Evolutionary conservation across 257 asterid species (phyloP).

Genomic region (Solanum commersonii): DNA sequence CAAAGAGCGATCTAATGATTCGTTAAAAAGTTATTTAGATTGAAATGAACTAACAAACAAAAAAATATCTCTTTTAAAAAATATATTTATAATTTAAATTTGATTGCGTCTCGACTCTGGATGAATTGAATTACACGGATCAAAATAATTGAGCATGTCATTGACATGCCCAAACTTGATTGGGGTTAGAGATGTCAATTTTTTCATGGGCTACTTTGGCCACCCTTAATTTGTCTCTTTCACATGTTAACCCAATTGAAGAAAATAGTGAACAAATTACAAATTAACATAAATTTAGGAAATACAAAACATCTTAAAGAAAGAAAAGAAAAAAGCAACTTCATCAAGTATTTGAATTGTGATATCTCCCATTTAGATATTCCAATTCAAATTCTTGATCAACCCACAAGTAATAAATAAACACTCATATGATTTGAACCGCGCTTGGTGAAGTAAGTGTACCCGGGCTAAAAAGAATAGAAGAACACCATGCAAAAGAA

Average conservation of each 20-base stretch:
- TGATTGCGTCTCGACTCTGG: too few relatives aligned
- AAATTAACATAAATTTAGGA: not conserved
- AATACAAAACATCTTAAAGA: not conserved
- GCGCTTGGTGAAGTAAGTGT: conserved; percentile 19
- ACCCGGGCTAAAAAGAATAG: conserved; percentile 49
- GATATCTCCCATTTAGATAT: not conserved
- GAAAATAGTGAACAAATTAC: not conserved
- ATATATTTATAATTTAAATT: too few relatives aligned
- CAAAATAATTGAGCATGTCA: not conserved
- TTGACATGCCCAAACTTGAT: not conserved
- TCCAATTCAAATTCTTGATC: not conserved
- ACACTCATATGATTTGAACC: not conserved
- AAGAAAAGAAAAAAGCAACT: not conserved
- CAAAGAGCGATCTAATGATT: too few relatives aligned
- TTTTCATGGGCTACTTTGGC: not conserved
- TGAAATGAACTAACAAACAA: too few relatives aligned
- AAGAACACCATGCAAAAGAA: conserved; percentile 54
- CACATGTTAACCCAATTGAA: not conserved
- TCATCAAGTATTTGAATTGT: not conserved
- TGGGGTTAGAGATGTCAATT: not conserved
- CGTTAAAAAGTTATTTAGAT: too few relatives aligned
- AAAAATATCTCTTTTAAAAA: too few relatives aligned
- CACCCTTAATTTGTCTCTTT: not conserved
- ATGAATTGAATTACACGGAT: too few relatives aligned
- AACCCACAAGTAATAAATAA: not conserved